Evolutionary conservation across 768 basidiomycete species (phyloP).

Genomic region (Cystoderma amianthinum): DNA sequence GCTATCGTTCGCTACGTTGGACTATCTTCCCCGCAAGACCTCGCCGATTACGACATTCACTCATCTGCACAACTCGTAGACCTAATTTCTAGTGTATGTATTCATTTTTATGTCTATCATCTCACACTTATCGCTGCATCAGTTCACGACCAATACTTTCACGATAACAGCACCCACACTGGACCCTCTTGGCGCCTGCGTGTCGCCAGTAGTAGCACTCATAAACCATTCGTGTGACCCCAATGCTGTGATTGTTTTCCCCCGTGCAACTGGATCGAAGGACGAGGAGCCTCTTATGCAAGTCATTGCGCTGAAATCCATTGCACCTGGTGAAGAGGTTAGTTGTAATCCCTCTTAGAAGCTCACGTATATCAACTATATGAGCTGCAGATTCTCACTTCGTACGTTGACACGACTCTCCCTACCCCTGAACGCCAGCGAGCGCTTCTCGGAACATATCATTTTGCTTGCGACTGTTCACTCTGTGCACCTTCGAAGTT

Average conservation of each 20-base stretch:
- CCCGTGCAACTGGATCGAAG: slow-evolving; percentile 33
- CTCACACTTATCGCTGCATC: too few species aligned
- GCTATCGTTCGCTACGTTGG: slow-evolving; percentile 67
- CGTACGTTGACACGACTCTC: slow-evolving; percentile 83
- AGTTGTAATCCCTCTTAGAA: slow-evolving; percentile 3
- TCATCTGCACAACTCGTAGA: slow-evolving; percentile 61
- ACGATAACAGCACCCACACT: slow-evolving; percentile 75
- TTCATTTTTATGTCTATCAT: slow-evolving; percentile 1
- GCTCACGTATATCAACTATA: slow-evolving; percentile 1
- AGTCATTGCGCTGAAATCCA: slow-evolving; percentile 62
- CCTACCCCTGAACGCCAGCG: slow-evolving; percentile 48
- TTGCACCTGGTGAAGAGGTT: slow-evolving; percentile 68
- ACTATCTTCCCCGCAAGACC: slow-evolving; percentile 48
- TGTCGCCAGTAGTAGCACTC: slow-evolving; percentile 74
- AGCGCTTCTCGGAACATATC: slow-evolving; percentile 65
- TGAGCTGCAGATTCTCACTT: slow-evolving; percentile 60
- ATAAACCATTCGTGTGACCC: slow-evolving; percentile 87
- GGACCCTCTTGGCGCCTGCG: slow-evolving; percentile 75
- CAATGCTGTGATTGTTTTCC: slow-evolving; percentile 91
- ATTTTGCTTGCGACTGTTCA: slow-evolving; percentile 66
- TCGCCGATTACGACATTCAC: slow-evolving; percentile 48
- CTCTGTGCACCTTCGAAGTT: slow-evolving; percentile 35
- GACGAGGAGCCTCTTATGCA: slow-evolving; percentile 59
- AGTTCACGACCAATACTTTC: slow-evolving; percentile 93
- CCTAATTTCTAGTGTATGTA: slow-evolving; percentile 62